A percentile compares a stretch with the other conserved stretches of the same genome.
Conservation (phyloP, 768 basidiomycete species). For the Rhodosporidiobolus sp. region DNA sequence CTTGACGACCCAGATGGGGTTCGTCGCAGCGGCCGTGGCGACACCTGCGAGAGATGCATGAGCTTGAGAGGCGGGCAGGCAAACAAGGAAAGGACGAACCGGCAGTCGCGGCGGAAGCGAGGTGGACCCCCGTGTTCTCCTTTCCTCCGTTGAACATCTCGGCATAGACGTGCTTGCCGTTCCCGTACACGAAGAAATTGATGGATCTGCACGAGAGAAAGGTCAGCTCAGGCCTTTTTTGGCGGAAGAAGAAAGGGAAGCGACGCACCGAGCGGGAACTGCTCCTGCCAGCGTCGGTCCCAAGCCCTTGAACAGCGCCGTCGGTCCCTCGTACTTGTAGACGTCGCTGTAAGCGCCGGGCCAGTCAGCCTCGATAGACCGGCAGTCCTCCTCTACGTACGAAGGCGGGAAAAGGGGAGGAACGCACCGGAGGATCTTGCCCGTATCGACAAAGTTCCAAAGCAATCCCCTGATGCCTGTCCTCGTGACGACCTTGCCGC, state of each 20-base stretch:
- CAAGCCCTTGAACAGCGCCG: constrained; percentile 88
- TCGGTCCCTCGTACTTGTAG: constrained; percentile 78
- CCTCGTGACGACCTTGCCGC: constrained; percentile 48
- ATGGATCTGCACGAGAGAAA: constrained; percentile 59
- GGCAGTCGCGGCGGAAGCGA: constrained; percentile 77
- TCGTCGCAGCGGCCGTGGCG: constrained; percentile 81
- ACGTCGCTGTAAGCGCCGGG: constrained; percentile 55
- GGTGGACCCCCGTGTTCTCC: constrained; percentile 82
- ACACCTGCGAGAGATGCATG: constrained; percentile 56
- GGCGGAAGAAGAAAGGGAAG: background rate
- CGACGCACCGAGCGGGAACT: constrained; percentile 69
- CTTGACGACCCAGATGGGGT: constrained; percentile 99
- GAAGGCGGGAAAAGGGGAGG: constrained; percentile 6
- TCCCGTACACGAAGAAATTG: constrained; percentile 97
- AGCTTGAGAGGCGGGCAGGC: no score
- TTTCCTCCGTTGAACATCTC: constrained; percentile 64
- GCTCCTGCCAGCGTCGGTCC: constrained; percentile 92
- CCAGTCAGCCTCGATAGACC: background rate
- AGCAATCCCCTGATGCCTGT: constrained; percentile 57
- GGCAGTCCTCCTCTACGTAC: background rate
- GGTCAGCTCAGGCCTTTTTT: background rate
- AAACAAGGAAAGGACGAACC: constrained; percentile 39
- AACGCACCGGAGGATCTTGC: constrained; percentile 75
- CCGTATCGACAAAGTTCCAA: constrained; percentile 93
- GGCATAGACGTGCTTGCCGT: constrained; percentile 88